A percentile compares a stretch with the other conserved stretches of the same genome.
Evolutionary conservation across 768 basidiomycete species (phyloP).

Genomic region (Cystofilobasidium ferigula): DNA sequence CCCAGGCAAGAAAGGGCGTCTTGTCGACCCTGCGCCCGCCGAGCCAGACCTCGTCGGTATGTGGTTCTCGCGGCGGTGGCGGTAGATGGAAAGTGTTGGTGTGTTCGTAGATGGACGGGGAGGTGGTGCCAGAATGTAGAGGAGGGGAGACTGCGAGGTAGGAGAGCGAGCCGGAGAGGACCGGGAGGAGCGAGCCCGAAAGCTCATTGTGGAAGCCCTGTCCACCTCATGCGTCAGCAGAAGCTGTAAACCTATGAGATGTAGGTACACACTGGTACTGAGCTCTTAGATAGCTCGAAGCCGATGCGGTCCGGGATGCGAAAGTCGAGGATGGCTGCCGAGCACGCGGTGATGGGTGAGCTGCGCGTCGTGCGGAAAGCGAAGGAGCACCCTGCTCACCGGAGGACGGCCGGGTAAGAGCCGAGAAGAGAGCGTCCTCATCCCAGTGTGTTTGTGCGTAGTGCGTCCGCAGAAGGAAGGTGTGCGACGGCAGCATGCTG

Average conservation of each 20-base stretch:
- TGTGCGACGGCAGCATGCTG: slow-evolving; percentile 33
- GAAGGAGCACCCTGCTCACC: slow-evolving; percentile 44
- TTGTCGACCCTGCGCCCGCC: slow-evolving; percentile 66
- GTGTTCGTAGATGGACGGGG: slow-evolving; percentile 56
- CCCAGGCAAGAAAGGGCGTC: slow-evolving; percentile 55
- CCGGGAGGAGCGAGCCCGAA: slow-evolving; percentile 58
- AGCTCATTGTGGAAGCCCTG: slow-evolving; percentile 65
- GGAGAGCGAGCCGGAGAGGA: background rate
- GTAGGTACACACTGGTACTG: slow-evolving; percentile 59
- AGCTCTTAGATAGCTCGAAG: slow-evolving; percentile 61
- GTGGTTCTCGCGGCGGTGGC: slow-evolving; percentile 52
- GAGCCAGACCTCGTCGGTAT: slow-evolving; percentile 66
- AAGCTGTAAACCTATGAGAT: slow-evolving; percentile 82
- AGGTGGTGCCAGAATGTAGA: background rate
- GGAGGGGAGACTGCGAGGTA: slow-evolving; percentile 15
- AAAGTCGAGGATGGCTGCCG: slow-evolving; percentile 78
- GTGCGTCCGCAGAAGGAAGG: slow-evolving; percentile 61
- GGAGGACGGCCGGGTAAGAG: slow-evolving; percentile 76
- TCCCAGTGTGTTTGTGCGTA: slow-evolving; percentile 93
- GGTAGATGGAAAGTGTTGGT: slow-evolving; percentile 78
- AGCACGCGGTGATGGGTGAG: background rate
- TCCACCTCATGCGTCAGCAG: slow-evolving; percentile 32
- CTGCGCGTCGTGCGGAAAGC: background rate
- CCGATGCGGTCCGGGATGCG: slow-evolving; percentile 70
- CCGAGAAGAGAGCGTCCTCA: slow-evolving; percentile 85